Percentiles rank a stretch among this genome's conserved stretches.
phyloP scores from a whole-genome alignment of 1,284 basidiomycete genomes.

The Naganishia sp. region DNA sequence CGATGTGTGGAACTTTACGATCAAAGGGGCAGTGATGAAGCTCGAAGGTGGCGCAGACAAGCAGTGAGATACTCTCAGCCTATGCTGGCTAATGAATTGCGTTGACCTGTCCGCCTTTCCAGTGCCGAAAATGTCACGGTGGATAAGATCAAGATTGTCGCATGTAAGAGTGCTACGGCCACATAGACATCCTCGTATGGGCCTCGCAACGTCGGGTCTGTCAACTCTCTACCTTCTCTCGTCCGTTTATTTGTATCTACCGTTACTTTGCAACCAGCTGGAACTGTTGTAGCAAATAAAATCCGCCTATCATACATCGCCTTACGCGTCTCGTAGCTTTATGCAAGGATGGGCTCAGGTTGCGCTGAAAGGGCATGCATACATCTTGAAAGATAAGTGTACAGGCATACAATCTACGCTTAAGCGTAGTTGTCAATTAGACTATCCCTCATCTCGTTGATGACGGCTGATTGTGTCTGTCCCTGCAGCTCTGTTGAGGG shows the following conservation, averaged over 20 bases:
- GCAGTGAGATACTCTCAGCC: conserved; percentile 2
- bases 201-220: no score
- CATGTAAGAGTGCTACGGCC: conserved; percentile 89
- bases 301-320: no score
- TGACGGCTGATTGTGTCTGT: conserved; percentile 78
- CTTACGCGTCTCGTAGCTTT: not conserved
- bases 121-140: conserved; percentile 59
- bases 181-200: not conserved
- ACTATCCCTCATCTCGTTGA: conserved; percentile 90
- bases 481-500: conserved; percentile 74
- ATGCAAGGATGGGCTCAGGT: not conserved
- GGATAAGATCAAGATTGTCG: conserved; percentile 87
- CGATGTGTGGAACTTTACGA: conserved; percentile 96
- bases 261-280: not conserved
- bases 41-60: conserved; percentile 63
- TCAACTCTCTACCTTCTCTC: no score
- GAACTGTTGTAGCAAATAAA: conserved; percentile 17
- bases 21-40: conserved; percentile 87
- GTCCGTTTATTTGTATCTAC: conserved; percentile 8
- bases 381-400: conserved; percentile 27
- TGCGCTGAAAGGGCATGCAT: not conserved
- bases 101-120: not conserved
- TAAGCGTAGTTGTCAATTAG: conserved; percentile 93
- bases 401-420: conserved; percentile 5
- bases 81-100: not conserved